Evolutionary conservation across 1,284 basidiomycete genomes (phyloP).

Genomic region (Heterobasidion occidentale): DNA sequence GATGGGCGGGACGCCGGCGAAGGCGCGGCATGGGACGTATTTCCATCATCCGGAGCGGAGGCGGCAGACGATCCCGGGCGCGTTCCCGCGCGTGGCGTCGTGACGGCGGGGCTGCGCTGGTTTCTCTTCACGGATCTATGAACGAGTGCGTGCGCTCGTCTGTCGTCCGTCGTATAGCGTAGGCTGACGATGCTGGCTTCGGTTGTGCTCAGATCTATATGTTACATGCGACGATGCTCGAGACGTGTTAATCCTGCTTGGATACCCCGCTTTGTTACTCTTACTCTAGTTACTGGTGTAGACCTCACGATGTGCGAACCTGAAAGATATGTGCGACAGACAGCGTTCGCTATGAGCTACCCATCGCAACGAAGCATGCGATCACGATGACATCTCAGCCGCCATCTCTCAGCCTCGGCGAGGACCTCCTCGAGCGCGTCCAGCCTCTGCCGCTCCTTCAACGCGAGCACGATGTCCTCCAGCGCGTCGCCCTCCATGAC

Average conservation of each 20-base stretch:
- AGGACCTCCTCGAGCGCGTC: slow-evolving; percentile 65
- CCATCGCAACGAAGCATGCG: no score
- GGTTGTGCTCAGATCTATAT: no score
- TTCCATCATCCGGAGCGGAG: slow-evolving; percentile 70
- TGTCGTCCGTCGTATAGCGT: no score
- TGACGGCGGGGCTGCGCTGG: background rate
- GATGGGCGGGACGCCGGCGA: slow-evolving; percentile 1
- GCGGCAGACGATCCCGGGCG: slow-evolving; percentile 44
- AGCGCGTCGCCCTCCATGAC: slow-evolving; percentile 79
- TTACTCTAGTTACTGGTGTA: background rate
- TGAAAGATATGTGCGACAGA: no score
- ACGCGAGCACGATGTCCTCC: slow-evolving; percentile 52
- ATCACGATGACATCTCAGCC: background rate
- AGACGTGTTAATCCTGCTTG: background rate
- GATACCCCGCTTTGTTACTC: background rate
- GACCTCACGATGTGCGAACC: background rate
- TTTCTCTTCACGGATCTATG: background rate
- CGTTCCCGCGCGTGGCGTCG: slow-evolving; percentile 25
- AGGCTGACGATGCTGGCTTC: no score
- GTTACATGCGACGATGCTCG: no score
- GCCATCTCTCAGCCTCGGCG: slow-evolving; percentile 1
- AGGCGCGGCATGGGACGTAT: slow-evolving; percentile 51
- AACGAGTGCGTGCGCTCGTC: no score
- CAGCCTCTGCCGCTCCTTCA: slow-evolving; percentile 59
- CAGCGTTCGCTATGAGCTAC: no score